Base-by-base conservation (phyloP, 2,329 filamentous ascomycete species). In the Cladophialophora immunda region DNA sequence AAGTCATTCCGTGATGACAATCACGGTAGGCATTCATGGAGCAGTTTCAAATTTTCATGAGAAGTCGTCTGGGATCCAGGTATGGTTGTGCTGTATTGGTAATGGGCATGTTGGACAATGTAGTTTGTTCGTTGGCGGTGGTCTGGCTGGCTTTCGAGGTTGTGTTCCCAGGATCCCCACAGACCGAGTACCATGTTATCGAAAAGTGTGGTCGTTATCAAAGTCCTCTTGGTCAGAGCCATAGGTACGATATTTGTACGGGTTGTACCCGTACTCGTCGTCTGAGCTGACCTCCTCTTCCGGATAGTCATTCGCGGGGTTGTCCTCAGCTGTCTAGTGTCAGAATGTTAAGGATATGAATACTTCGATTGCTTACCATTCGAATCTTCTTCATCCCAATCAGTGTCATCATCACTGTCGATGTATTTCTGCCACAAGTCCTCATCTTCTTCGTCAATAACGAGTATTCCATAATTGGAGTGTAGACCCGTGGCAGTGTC, bases 341-440 rank as follows among this genome's bases (percentile, higher is more conserved):
- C 30, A 67, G 58, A 64, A 11, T 25, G 22, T 50, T 27, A 47
- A 38, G 63, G 22, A 62, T 6, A 52, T 13, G 22, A 32, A 25
- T 56, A 41, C 15, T 15, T 27, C 22, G 34, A 41, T 47, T 19
- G 53, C 76, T 72, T 74, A 84, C 83, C 85, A 74, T 90, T 89
- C 41, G 86, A 86, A 70, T 89, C 87, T 66, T 89, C 87, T 36
- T 82, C 86, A 68, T 87, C 83, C 78, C 83, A 87, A 54, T 83
- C 81, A 54, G 84, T 85, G 17, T 78, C 78, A 13, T 84, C 82
- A 15, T 85, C 83, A n/a, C 84, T 81, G 64, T 82, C 81, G 4
- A 83, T 80, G 73, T 86, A 86, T 27, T 81, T 78, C 65, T 87
- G 84, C 87, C 87, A 89, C 61, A 85, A 81, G 50, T 85, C 80